Percentiles rank a stretch among this genome's conserved stretches.
phyloP scores from a whole-genome alignment of 2,329 filamentous ascomycete species.

The Talaromyces piceae region DNA sequence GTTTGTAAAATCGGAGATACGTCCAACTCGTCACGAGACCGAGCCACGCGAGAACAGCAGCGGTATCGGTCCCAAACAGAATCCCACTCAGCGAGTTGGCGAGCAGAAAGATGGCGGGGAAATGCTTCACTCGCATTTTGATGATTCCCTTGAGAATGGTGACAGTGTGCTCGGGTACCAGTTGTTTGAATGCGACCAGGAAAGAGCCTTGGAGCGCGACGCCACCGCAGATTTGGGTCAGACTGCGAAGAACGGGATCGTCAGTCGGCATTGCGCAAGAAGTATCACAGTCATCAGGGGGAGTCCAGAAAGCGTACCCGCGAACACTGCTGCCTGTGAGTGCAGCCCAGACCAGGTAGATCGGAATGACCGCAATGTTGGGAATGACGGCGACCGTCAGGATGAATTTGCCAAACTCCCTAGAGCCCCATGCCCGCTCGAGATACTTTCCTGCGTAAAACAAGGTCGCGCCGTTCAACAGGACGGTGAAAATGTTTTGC shows the following conservation, averaged over 20 bases:
- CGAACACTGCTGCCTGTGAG: slow-evolving; percentile 43
- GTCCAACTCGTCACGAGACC: slow-evolving; percentile 88
- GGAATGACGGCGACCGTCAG: slow-evolving; percentile 69
- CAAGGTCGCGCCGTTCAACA: slow-evolving; percentile 67
- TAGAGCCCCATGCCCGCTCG: slow-evolving; percentile 89
- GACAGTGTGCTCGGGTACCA: slow-evolving; percentile 93
- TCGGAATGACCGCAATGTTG: slow-evolving; percentile 65
- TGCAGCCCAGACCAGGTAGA: slow-evolving; percentile 67
- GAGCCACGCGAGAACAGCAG: slow-evolving; percentile 69
- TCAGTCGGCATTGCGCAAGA: slow-evolving; percentile 17
- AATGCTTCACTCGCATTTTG: slow-evolving; percentile 78
- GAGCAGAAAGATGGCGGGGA: slow-evolving; percentile 67
- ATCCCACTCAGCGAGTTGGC: slow-evolving; percentile 62
- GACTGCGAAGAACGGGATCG: slow-evolving; percentile 40
- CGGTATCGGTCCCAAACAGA: slow-evolving; percentile 62
- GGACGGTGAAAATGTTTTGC: slow-evolving; percentile 81
- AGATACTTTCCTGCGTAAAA: slow-evolving; percentile 93
- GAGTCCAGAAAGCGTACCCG: slow-evolving; percentile 25
- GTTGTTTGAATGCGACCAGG: slow-evolving; percentile 94
- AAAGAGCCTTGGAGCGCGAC: slow-evolving; percentile 87
- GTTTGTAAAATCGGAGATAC: slow-evolving; percentile 92
- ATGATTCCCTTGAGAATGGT: slow-evolving; percentile 83
- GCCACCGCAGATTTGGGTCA: slow-evolving; percentile 79
- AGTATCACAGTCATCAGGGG: slow-evolving; percentile 15
- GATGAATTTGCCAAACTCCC: slow-evolving; percentile 86